Base-by-base conservation (phyloP, 495 filamentous ascomycete genomes). In the Hyaloscypha variabilis region DNA sequence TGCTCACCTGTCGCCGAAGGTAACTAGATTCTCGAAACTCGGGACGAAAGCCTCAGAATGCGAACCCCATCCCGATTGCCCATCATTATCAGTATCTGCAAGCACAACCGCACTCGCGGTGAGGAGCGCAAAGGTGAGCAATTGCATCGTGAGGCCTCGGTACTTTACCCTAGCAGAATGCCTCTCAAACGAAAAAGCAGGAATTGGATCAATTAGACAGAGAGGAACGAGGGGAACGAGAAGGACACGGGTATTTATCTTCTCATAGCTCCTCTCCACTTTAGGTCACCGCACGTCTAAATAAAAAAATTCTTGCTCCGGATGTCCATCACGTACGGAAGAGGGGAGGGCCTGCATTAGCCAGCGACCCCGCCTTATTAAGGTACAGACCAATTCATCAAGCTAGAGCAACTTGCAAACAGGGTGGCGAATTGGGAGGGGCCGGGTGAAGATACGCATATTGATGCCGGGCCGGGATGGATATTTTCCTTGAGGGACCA, bases 1-100 rank as follows among this genome's bases (percentile, higher is more conserved):
- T 51, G 34, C 67, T 55, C 31, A 72, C 74, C 75, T 91, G 74
- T 91, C 89, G 31, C 90, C 90, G 71, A 92, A 92, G 10, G 81
- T 77, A 31, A 88, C 77, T 24, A 87, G 70, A 62, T 67, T 82
- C 53, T 79, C 80, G 73, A 86, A 83, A n/a, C 80, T 71, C 21
- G 39, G 61, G 30, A 70, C 26, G 68, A 68, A 68, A 34, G 46
- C 19, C 29, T 63, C 23, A 14, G 67, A 34, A 58, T 56, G 51
- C 21, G n/a, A 29, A 42, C 29, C 36, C 46, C 56, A 34, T 34
- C 55, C 56, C n/a, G 42, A 36, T 31, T 62, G 56, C 17, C 65
- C 68, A 23, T 67, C 31, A 39, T 55, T 58, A 8, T 23, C 28
- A n/a, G 17, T 31, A 46, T 55, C 52, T 23, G 63, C 63, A 23